These are phyloP conservation scores for Psilocybe subaeruginosa DNA, from an alignment of 768 basidiomycete genomes.

Conservation along the genomic window DNA sequence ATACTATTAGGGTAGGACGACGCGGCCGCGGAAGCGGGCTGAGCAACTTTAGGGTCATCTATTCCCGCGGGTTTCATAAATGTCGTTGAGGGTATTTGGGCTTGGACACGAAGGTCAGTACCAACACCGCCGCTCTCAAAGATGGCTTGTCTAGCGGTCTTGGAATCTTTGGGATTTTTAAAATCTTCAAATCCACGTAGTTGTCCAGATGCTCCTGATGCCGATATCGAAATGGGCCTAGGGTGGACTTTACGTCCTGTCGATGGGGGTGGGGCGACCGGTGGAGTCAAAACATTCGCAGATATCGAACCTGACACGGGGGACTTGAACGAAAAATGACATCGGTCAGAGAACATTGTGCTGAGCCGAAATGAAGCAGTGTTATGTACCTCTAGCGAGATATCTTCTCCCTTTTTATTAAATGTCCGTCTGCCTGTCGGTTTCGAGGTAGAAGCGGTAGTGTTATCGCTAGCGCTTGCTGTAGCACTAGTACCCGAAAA, in stretches of 20 bases:
- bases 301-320: slow-evolving; percentile 2
- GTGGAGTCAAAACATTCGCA: not conserved
- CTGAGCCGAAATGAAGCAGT: not conserved
- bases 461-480: slow-evolving; percentile 3
- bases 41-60: slow-evolving; percentile 44
- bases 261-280: slow-evolving; percentile 4
- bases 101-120: slow-evolving; percentile 44
- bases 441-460: not conserved
- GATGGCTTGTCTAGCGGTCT: slow-evolving; percentile 47
- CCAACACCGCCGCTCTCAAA: slow-evolving; percentile 53
- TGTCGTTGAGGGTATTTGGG: slow-evolving; percentile 22
- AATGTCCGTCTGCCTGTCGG: slow-evolving; percentile 54
- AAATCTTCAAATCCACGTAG: slow-evolving; percentile 27
- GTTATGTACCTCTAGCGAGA: slow-evolving; percentile 21
- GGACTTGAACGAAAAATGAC: not conserved
- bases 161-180: slow-evolving; percentile 33
- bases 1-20: slow-evolving; percentile 13
- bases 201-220: slow-evolving; percentile 27
- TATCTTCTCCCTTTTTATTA: slow-evolving; percentile 54
- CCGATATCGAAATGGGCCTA: slow-evolving; percentile 30
- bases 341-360: not conserved
- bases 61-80: slow-evolving; percentile 64
- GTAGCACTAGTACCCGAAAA: slow-evolving; percentile 35
- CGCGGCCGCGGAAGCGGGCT: slow-evolving; percentile 2
- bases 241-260: slow-evolving; percentile 28